Percentiles rank a stretch among this genome's conserved stretches.
These are phyloP conservation scores for Anisogramma anomala DNA, from an alignment of 2,329 filamentous ascomycete genomes.

Conservation along the genomic window DNA sequence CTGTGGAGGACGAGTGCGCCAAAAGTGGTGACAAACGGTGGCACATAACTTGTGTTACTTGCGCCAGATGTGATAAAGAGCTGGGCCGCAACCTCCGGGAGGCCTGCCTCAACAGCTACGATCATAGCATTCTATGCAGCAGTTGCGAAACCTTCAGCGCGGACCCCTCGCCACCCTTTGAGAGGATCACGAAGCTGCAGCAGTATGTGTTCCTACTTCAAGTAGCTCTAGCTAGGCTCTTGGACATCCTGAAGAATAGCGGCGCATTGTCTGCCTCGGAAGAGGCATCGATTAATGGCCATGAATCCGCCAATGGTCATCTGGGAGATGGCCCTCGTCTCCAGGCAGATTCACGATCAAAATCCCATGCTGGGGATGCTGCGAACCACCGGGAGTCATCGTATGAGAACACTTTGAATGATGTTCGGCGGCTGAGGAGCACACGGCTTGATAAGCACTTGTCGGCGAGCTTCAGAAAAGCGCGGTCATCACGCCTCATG, in stretches of 20 bases:
- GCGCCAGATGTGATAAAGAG: conserved; percentile 53
- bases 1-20: conserved; percentile 90
- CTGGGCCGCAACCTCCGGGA: conserved; percentile 57
- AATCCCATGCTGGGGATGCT: conserved; percentile 55
- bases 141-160: conserved; percentile 49
- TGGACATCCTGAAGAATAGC: conserved; percentile 75
- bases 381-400: conserved; percentile 60
- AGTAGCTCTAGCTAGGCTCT: conserved; percentile 78
- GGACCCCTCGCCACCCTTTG: conserved; percentile 46
- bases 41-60: conserved; percentile 74
- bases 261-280: conserved; percentile 70
- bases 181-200: conserved; percentile 71
- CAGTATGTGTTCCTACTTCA: conserved; percentile 90
- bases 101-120: conserved; percentile 57
- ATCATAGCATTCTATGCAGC: conserved; percentile 60
- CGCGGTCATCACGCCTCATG: conserved; percentile 82
- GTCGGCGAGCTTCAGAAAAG: conserved; percentile 84
- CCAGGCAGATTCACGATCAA: conserved; percentile 58
- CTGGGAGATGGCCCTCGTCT: conserved; percentile 41
- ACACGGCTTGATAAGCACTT: conserved; percentile 90
- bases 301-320: conserved; percentile 54
- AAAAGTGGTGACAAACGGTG: conserved; percentile 64
- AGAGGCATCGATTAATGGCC: conserved; percentile 55
- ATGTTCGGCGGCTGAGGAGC: conserved; percentile 82
- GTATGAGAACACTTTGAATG: conserved; percentile 91